Evolutionary conservation across 75 land plant species (phyloP).

Genomic region (Chamaecyparis obtusa): DNA sequence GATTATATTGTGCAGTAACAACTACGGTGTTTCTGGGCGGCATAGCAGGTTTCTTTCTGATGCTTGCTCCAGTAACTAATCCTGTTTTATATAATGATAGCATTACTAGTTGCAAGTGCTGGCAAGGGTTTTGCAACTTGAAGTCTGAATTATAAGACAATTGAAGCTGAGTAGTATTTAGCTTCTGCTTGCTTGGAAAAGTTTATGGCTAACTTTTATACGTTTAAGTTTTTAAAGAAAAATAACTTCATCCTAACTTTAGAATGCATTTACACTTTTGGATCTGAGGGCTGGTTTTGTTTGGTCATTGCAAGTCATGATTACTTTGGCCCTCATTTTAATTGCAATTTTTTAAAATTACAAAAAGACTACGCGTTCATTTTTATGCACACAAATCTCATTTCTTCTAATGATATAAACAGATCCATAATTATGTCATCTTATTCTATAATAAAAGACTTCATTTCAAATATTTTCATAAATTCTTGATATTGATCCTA

Average conservation of each 20-base stretch:
- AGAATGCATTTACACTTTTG: background rate
- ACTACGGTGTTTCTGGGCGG: slow-evolving; percentile 38
- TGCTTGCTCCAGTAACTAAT: slow-evolving; percentile 46
- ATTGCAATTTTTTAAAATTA: background rate
- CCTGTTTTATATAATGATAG: slow-evolving; percentile 47
- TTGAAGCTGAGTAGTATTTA: background rate
- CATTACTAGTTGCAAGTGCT: slow-evolving; percentile 50
- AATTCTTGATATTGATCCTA: background rate
- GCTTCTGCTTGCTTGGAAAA: background rate
- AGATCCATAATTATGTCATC: too few species aligned
- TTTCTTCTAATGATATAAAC: background rate
- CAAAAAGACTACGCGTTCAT: background rate
- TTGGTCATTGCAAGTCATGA: background rate
- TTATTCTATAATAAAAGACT: too few species aligned
- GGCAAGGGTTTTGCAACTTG: slow-evolving; percentile 64
- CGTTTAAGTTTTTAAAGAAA: background rate
- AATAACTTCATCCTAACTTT: background rate
- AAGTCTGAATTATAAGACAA: background rate
- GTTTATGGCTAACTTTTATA: background rate
- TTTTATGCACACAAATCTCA: background rate
- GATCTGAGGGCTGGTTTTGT: background rate
- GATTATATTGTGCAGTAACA: slow-evolving; percentile 15
- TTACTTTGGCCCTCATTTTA: background rate
- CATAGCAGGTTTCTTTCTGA: slow-evolving; percentile 32
- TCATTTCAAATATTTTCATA: too few species aligned